Evolutionary conservation across 2,329 filamentous ascomycete species (phyloP).

Genomic region (Neofusicoccum ribis): DNA sequence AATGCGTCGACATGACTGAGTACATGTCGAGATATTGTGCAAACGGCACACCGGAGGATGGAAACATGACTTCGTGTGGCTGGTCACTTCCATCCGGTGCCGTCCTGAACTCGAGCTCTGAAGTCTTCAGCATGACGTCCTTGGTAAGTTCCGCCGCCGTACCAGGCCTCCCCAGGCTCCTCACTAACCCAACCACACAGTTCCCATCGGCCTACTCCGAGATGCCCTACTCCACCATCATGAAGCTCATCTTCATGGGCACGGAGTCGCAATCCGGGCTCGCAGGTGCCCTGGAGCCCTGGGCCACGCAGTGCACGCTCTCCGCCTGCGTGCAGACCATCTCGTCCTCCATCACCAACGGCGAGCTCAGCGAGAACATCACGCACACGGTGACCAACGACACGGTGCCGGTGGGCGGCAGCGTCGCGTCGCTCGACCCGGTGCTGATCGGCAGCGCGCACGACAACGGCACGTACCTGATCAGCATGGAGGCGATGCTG

Average conservation of each 20-base stretch:
- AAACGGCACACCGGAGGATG: neutral
- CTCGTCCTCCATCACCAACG: conserved; percentile 18
- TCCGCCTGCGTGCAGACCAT: conserved; percentile 21
- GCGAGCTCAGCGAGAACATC: conserved; percentile 17
- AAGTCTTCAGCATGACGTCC: conserved; percentile 23
- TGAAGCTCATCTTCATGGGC: conserved; percentile 21
- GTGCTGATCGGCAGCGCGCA: neutral
- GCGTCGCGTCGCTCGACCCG: neutral
- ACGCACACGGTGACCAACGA: conserved; percentile 10
- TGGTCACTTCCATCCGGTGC: conserved; percentile 19
- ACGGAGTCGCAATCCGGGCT: conserved; percentile 18
- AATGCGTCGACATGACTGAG: conserved; percentile 19
- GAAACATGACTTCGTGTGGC: conserved; percentile 16
- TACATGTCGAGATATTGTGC: conserved; percentile 18
- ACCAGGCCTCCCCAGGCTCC: too few relatives aligned
- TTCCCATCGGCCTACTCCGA: conserved; percentile 16
- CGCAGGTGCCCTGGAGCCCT: conserved; percentile 12
- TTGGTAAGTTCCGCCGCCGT: neutral
- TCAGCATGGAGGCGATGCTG: conserved; percentile 20
- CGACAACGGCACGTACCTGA: conserved; percentile 4
- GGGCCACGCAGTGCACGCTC: conserved; percentile 21
- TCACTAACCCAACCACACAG: too few relatives aligned
- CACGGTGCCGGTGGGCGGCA: neutral
- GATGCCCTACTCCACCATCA: conserved; percentile 21
- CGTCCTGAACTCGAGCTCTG: conserved; percentile 18